These are phyloP conservation scores for Coemansia sp. DNA, from an alignment of 192 early-diverging fungal species.

Conservation along the genomic window DNA sequence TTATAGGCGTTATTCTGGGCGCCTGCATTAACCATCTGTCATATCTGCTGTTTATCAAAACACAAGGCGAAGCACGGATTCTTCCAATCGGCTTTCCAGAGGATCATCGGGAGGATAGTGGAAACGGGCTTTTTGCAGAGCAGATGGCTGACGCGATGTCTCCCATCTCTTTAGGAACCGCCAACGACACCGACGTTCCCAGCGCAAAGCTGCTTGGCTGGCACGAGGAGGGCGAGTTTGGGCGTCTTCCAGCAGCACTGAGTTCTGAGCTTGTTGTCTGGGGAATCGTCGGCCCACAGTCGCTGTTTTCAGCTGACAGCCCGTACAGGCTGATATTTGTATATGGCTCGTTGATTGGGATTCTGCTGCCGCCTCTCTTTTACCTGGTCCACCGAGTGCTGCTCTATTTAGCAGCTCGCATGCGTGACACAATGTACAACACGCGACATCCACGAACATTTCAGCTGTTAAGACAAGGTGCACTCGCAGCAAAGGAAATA, in stretches of 20 bases:
- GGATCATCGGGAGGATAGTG: neutral
- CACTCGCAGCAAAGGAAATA: conserved; percentile 9
- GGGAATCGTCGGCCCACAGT: conserved; percentile 50
- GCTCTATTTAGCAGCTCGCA: neutral
- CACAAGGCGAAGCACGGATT: conserved; percentile 5
- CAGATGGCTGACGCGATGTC: conserved; percentile 12
- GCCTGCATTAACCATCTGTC: conserved; percentile 48
- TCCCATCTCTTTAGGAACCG: conserved; percentile 10
- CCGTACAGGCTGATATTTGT: conserved; percentile 47
- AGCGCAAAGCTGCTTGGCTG: conserved; percentile 27
- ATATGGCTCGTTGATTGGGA: conserved; percentile 35
- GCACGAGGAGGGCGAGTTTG: conserved; percentile 52
- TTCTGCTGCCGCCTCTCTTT: conserved; percentile 23
- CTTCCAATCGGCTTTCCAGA: conserved; percentile 3
- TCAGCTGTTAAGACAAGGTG: neutral
- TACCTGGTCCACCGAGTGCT: conserved; percentile 5
- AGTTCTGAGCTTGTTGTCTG: conserved; percentile 53
- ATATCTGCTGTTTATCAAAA: conserved; percentile 24
- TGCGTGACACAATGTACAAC: neutral
- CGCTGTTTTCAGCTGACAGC: conserved; percentile 32
- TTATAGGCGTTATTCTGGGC: conserved; percentile 45
- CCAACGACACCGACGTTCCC: conserved; percentile 7
- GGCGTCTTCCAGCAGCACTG: conserved; percentile 42
- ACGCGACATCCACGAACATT: neutral
- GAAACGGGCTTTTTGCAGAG: neutral